These are phyloP conservation scores for Penicillium sp. DNA, from an alignment of 2,329 filamentous ascomycete species.

Conservation along the genomic window DNA sequence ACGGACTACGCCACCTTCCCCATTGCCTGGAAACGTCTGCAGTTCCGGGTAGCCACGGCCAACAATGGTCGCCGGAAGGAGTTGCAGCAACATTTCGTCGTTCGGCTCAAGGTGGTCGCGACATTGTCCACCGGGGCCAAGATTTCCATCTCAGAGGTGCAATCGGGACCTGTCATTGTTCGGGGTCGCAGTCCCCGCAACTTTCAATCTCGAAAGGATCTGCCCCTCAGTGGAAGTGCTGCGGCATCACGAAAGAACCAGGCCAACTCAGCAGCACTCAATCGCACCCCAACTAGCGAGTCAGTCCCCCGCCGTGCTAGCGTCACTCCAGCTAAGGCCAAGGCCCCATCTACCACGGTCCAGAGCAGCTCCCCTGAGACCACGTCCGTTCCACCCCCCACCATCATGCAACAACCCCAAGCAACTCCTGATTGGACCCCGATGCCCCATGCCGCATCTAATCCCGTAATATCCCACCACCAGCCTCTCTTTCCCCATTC, in stretches of 20 bases:
- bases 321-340: slow-evolving; percentile 30
- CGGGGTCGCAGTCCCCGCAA: slow-evolving; percentile 90
- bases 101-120: slow-evolving; percentile 82
- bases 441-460: slow-evolving; percentile 28
- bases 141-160: slow-evolving; percentile 77
- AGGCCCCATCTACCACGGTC: slow-evolving; percentile 20
- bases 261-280: slow-evolving; percentile 32
- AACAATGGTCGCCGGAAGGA: slow-evolving; percentile 96
- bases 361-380: slow-evolving; percentile 40
- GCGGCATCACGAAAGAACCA: slow-evolving; percentile 73
- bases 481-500: slow-evolving; percentile 52
- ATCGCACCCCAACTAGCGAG: slow-evolving; percentile 34
- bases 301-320: slow-evolving; percentile 28
- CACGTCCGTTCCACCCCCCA: slow-evolving; percentile 31
- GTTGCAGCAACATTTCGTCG: slow-evolving; percentile 91
- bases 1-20: slow-evolving; percentile 88
- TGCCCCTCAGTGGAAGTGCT: slow-evolving; percentile 78
- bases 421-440: slow-evolving; percentile 39
- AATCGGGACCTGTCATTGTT: slow-evolving; percentile 89
- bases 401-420: slow-evolving; percentile 26
- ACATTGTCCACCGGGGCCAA: slow-evolving; percentile 83
- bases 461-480: slow-evolving; percentile 25
- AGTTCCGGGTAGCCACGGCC: slow-evolving; percentile 92
- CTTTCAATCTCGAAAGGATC: slow-evolving; percentile 91
- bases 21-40: slow-evolving; percentile 89